Conservation (phyloP, 1,284 basidiomycete species). For the Cryptococcus depauperatus region DNA sequence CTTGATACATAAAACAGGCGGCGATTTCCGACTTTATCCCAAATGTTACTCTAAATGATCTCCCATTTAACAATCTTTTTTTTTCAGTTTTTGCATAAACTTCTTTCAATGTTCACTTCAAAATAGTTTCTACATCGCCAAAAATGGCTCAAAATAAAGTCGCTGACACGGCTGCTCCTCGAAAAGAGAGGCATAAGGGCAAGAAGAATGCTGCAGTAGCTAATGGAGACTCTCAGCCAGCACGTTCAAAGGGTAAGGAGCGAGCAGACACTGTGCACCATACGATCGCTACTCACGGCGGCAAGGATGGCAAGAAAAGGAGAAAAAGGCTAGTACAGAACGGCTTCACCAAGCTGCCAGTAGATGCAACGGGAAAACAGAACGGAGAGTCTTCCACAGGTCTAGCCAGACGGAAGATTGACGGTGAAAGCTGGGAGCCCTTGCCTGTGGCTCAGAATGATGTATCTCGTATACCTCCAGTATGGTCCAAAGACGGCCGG, state of each 20-base stretch:
- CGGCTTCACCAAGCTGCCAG: background rate
- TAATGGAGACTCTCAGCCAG: conserved; percentile 1
- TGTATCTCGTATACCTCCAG: conserved; percentile 57
- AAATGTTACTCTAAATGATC: no score
- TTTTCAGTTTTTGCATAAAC: no score
- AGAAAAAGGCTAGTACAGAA: background rate
- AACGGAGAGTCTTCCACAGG: conserved; percentile 1
- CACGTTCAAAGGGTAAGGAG: conserved; percentile 23
- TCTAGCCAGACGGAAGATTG: background rate
- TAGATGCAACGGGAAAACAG: background rate
- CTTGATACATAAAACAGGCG: no score
- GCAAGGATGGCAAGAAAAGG: conserved; percentile 2
- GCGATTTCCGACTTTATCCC: no score
- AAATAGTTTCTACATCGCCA: background rate
- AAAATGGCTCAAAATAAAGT: background rate
- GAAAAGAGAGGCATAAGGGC: background rate
- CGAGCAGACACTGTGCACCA: conserved; percentile 9
- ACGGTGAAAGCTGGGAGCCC: conserved; percentile 25
- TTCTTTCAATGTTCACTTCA: no score
- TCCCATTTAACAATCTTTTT: no score
- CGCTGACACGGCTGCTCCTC: background rate
- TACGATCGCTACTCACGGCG: background rate
- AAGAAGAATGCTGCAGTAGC: background rate
- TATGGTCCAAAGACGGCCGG: conserved; percentile 81
- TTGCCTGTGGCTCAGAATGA: conserved; percentile 57